Conservation (phyloP, 768 basidiomycete genomes). For the Suillus discolor region DNA sequence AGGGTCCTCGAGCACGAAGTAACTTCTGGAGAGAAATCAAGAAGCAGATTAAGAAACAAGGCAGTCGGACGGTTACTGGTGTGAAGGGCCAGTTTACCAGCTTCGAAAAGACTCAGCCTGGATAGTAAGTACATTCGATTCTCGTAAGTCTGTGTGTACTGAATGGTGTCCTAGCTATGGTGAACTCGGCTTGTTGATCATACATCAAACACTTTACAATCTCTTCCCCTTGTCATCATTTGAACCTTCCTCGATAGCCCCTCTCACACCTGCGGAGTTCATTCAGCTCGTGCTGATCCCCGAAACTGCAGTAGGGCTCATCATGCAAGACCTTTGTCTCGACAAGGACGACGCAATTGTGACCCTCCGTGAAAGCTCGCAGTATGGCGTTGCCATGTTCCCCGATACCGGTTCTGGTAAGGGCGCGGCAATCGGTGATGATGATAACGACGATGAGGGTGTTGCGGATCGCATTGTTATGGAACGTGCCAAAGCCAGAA, state of each 20-base stretch:
- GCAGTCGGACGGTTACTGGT: constrained; percentile 64
- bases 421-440: constrained; percentile 34
- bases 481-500: constrained; percentile 43
- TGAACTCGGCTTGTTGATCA: constrained; percentile 79
- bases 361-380: constrained; percentile 73
- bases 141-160: neutral
- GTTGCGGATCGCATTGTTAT: constrained; percentile 45
- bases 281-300: constrained; percentile 87
- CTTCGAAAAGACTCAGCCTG: constrained; percentile 84
- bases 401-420: constrained; percentile 47
- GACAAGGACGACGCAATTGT: constrained; percentile 50
- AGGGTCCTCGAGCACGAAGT: constrained; percentile 42
- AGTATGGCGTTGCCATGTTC: constrained; percentile 87
- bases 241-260: constrained; percentile 52
- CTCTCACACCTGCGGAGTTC: constrained; percentile 77
- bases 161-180: constrained; percentile 63
- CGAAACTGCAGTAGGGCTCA: constrained; percentile 80
- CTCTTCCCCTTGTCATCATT: constrained; percentile 70
- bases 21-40: constrained; percentile 72
- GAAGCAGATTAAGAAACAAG: constrained; percentile 63
- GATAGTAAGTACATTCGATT: constrained; percentile 67
- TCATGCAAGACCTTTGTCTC: constrained; percentile 70
- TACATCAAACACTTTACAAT: constrained; percentile 74
- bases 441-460: constrained; percentile 34
- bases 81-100: constrained; percentile 74